phyloP scores from a whole-genome alignment of 257 asterid genomes.

The Linderniella brevidens region DNA sequence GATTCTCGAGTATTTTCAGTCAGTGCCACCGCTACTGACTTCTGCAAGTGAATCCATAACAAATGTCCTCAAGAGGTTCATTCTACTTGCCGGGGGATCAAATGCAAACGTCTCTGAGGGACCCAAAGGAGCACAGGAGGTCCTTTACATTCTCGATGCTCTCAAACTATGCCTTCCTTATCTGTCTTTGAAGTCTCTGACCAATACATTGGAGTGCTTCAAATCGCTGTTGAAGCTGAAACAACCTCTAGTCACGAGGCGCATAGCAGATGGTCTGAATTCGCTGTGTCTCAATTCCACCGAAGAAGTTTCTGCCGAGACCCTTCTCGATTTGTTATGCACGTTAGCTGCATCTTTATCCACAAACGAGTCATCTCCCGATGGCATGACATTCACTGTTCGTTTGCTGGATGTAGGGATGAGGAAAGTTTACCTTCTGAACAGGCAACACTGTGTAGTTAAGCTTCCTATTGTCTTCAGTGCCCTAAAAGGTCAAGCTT shows the following conservation, averaged over 20 bases:
- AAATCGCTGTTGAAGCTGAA: constrained; percentile 57
- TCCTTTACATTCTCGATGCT: constrained; percentile 71
- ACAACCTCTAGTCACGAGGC: constrained; percentile 52
- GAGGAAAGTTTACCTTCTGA: constrained; percentile 43
- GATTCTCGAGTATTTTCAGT: constrained; percentile 34
- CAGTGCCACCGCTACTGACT: constrained; percentile 24
- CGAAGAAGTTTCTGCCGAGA: constrained; percentile 53
- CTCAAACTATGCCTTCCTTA: constrained; percentile 60
- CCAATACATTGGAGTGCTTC: constrained; percentile 49
- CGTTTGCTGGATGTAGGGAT: constrained; percentile 81
- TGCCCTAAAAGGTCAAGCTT: constrained; percentile 62
- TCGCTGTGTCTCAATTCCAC: constrained; percentile 48
- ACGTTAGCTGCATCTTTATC: constrained; percentile 45
- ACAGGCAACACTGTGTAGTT: constrained; percentile 58
- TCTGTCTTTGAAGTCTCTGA: constrained; percentile 46
- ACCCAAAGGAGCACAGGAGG: constrained; percentile 65
- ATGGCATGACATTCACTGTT: constrained; percentile 62
- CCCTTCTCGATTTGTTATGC: constrained; percentile 57
- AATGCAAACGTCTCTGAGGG: constrained; percentile 36
- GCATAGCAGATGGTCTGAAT: constrained; percentile 52
- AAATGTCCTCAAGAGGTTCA: constrained; percentile 52
- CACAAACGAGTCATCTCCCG: constrained; percentile 53
- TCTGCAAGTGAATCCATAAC: constrained; percentile 74
- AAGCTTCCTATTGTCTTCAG: constrained; percentile 70
- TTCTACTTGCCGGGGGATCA: constrained; percentile 82